Base-by-base conservation (phyloP, 2,329 filamentous ascomycete species). In the Aspergillus alliaceus region DNA sequence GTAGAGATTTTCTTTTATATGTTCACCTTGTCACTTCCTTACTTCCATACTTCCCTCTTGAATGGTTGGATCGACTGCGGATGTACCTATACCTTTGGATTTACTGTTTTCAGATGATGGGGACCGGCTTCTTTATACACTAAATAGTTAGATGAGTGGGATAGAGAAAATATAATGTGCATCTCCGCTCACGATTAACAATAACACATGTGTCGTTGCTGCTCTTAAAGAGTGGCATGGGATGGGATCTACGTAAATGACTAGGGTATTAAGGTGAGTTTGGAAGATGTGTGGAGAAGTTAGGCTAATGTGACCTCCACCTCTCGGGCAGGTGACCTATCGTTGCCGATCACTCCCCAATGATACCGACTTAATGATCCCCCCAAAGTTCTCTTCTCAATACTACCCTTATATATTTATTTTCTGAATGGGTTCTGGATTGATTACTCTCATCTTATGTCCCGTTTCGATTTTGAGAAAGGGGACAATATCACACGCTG, bases 81-180 rank as follows among this genome's bases (percentile, higher is more conserved):
- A 57, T 60, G 54, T 59, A 57, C 59, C 51, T 57, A 59, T 57
- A 59, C 51, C 39, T 29, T 34, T 56, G 39, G 46, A 31, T 53
- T 31, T 40, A 22, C 53, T 51, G 31, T 29, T 56, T 34, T 20
- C 29, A 24, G 37, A 46, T 9, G 47, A 22, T 48, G 39, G 32
- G 32, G 31, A 52, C 27, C n/a, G 39, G 35, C 24, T 18, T 56
- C 20, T 20, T 32, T 42, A 48, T 49, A 53, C 35, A 48, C 32
- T 34, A n/a, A 25, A 29, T 31, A 48, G 51, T 31, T 54, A 54
- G 40, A 53, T 7, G 40, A 53, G 15, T 46, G 51, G 46, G 53
- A 62, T 63, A 61, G 61, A 57, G 49, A 59, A 54, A 58, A 58
- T 53, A 52, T 57, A 51, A 59, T 53, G 56, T 49, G 52, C 58